Conservation (phyloP, 371 early-diverging fungal genomes). For the Ordospora colligata region DNA sequence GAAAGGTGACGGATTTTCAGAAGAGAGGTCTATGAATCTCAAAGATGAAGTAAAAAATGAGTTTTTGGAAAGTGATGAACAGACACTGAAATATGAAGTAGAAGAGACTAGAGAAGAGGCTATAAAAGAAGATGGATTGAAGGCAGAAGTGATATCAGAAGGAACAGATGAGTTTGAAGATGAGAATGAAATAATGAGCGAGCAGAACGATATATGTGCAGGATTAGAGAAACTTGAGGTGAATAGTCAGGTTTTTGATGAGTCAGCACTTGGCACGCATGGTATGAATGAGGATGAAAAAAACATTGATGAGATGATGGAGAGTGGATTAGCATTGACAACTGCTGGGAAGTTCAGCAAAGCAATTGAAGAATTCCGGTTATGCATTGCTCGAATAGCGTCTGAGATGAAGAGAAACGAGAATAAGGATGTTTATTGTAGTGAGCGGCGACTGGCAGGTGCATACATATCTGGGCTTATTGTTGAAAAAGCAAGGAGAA, state of each 20-base stretch:
- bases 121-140: too few relatives aligned
- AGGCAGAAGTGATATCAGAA: not conserved
- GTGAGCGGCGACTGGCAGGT: slow-evolving; percentile 20
- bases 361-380: slow-evolving; percentile 38
- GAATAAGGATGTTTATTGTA: not conserved
- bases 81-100: not conserved
- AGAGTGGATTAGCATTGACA: not conserved
- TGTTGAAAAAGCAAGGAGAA: slow-evolving; percentile 42
- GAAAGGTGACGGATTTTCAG: too few relatives aligned
- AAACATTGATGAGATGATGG: not conserved
- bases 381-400: not conserved
- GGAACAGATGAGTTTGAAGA: not conserved
- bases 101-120: not conserved
- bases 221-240: not conserved
- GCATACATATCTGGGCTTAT: slow-evolving; percentile 45
- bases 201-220: not conserved
- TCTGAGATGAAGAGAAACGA: not conserved
- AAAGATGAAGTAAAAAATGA: not conserved
- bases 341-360: slow-evolving; percentile 32
- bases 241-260: not conserved
- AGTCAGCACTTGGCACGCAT: not conserved
- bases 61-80: not conserved
- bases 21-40: not conserved
- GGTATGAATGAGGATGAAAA: not conserved
- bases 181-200: not conserved